These are phyloP conservation scores for Metschnikowia anglica DNA, from an alignment of 805 yeast genomes.

Conservation along the genomic window DNA sequence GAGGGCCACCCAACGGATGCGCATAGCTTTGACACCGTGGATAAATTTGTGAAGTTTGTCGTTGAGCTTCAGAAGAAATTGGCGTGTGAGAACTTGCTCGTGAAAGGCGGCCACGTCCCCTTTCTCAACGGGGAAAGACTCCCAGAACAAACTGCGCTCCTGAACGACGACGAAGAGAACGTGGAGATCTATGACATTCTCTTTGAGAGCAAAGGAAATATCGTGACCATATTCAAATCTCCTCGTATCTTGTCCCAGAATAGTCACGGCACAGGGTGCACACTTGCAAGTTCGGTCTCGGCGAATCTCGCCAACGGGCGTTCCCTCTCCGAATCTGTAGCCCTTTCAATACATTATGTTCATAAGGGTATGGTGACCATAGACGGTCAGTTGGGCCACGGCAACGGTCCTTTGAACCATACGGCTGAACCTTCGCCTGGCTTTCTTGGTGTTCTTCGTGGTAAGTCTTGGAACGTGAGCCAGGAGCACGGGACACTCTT, in stretches of 20 bases:
- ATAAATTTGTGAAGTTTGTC: slow-evolving; percentile 33
- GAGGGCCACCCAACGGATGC: slow-evolving; percentile 16
- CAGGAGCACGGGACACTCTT: slow-evolving; percentile 27
- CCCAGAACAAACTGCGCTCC: neutral
- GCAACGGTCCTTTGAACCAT: slow-evolving; percentile 10
- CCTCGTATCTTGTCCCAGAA: slow-evolving; percentile 46
- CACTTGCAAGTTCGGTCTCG: slow-evolving; percentile 77
- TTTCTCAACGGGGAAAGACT: slow-evolving; percentile 24
- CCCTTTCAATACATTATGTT: slow-evolving; percentile 60
- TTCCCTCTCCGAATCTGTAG: slow-evolving; percentile 48
- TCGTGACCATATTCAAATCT: slow-evolving; percentile 47
- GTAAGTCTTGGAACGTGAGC: neutral
- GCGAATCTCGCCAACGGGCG: slow-evolving; percentile 64
- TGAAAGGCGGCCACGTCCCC: slow-evolving; percentile 82
- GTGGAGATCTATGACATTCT: slow-evolving; percentile 50
- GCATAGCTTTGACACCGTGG: slow-evolving; percentile 25
- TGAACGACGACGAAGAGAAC: neutral
- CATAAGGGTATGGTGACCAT: slow-evolving; percentile 55
- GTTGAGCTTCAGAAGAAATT: slow-evolving; percentile 25
- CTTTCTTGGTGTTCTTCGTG: slow-evolving; percentile 4
- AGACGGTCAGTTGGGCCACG: slow-evolving; percentile 5
- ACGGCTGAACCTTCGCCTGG: slow-evolving; percentile 1
- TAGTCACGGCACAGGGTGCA: slow-evolving; percentile 91
- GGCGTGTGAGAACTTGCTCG: slow-evolving; percentile 53
- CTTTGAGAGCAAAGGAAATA: slow-evolving; percentile 41